Percentiles rank a stretch among this genome's conserved stretches.
These are phyloP conservation scores for Paracoccidioides brasiliensis DNA, from an alignment of 2,329 filamentous ascomycete genomes.

Conservation along the genomic window DNA sequence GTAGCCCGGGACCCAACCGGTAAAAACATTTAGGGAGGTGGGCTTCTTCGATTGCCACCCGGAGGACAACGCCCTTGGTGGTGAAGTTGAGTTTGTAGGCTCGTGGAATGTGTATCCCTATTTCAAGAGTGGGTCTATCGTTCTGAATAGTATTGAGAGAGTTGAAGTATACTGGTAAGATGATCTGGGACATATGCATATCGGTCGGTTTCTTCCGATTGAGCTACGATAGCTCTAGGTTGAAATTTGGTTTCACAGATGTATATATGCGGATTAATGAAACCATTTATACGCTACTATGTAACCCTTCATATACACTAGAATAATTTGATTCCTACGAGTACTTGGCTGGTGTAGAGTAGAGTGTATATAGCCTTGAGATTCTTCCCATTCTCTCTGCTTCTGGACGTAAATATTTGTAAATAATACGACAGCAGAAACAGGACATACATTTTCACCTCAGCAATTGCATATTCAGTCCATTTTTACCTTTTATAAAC, in stretches of 20 bases:
- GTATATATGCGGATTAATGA: neutral
- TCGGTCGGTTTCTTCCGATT: too few relatives aligned
- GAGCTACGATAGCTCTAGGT: too few relatives aligned
- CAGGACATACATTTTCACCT: too few relatives aligned
- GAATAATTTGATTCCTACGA: neutral
- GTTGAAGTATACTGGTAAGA: constrained; percentile 25
- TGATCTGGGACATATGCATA: neutral
- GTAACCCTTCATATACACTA: neutral
- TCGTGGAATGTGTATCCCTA: constrained; percentile 39
- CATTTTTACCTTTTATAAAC: too few relatives aligned
- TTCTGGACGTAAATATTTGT: too few relatives aligned
- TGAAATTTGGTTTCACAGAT: neutral
- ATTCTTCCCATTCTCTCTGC: too few relatives aligned
- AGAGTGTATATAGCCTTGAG: too few relatives aligned
- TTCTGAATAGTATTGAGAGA: constrained; percentile 42
- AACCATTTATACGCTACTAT: neutral
- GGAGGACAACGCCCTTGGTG: constrained; percentile 36
- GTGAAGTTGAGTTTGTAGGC: constrained; percentile 30
- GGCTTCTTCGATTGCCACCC: constrained; percentile 41
- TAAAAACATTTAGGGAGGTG: constrained; percentile 33
- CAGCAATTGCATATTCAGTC: too few relatives aligned
- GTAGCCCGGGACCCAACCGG: constrained; percentile 31
- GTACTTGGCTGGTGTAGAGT: neutral
- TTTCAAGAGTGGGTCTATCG: constrained; percentile 38
- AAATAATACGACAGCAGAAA: too few relatives aligned